phyloP scores from a whole-genome alignment of 768 basidiomycete species.

The Gloeopeniophorella convolvens region DNA sequence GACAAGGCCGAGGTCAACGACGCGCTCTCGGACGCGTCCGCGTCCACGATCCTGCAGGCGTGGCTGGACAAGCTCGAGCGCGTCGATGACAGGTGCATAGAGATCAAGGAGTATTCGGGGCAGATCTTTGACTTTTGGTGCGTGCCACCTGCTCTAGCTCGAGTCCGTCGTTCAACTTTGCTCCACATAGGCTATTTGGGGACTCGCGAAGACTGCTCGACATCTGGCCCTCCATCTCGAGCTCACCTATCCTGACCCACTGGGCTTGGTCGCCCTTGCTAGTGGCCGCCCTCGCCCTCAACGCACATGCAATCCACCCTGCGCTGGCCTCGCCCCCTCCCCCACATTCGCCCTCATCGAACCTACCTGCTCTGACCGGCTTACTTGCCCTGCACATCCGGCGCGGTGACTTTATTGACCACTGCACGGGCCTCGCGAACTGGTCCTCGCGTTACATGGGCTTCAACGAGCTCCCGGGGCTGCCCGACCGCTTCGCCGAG shows the following conservation, averaged over 20 bases:
- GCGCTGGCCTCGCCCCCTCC: conserved; percentile 1
- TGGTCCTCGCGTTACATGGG: conserved; percentile 33
- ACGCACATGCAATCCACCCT: conserved; percentile 23
- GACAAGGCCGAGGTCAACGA: conserved; percentile 26
- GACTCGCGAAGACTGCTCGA: conserved; percentile 28
- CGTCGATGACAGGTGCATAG: conserved; percentile 36
- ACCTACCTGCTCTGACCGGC: conserved; percentile 29
- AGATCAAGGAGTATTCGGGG: conserved; percentile 30
- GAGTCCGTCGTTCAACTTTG: background rate
- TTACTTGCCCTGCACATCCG: conserved; percentile 44
- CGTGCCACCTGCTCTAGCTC: conserved; percentile 5
- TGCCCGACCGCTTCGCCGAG: no score
- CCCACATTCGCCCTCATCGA: conserved; percentile 2
- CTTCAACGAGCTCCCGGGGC: conserved; percentile 40
- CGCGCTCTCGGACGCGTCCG: conserved; percentile 25
- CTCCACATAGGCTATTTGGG: conserved; percentile 29
- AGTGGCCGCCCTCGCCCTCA: conserved; percentile 28
- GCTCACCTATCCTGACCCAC: conserved; percentile 30
- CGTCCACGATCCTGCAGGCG: conserved; percentile 28
- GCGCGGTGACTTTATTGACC: conserved; percentile 40
- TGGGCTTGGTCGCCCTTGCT: conserved; percentile 36
- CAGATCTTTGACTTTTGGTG: conserved; percentile 35
- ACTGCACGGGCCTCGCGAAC: conserved; percentile 36
- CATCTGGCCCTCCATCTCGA: conserved; percentile 30
- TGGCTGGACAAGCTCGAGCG: conserved; percentile 33